Percentiles rank a stretch among this genome's conserved stretches.
Conservation (phyloP, 306 rosid species). For the Lablab purpureus region DNA sequence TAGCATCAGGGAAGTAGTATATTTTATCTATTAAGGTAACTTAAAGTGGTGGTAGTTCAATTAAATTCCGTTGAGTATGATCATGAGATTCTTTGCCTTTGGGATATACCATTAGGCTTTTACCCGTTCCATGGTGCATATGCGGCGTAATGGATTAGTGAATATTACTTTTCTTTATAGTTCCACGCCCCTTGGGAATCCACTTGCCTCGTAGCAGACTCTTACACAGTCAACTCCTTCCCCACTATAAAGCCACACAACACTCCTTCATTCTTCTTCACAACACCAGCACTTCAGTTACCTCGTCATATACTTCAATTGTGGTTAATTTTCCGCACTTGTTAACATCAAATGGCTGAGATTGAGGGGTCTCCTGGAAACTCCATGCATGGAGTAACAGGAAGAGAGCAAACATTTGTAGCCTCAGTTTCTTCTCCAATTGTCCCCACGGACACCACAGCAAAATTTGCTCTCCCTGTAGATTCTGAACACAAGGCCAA, state of each 20-base stretch:
- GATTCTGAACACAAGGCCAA: conserved; percentile 85
- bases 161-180: not conserved
- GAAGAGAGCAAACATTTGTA: conserved; percentile 69
- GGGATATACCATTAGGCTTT: conserved; percentile 58
- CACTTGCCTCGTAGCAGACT: conserved; percentile 35
- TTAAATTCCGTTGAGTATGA: not conserved
- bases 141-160: conserved; percentile 60
- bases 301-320: not conserved
- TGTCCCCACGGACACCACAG: conserved; percentile 73
- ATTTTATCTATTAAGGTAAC: not conserved
- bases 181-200: conserved; percentile 27
- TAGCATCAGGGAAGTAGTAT: not conserved
- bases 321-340: not conserved
- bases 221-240: conserved; percentile 56
- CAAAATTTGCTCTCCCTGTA: conserved; percentile 74
- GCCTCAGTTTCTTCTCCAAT: conserved; percentile 75
- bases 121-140: conserved; percentile 28
- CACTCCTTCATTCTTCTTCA: conserved; percentile 13
- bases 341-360: conserved; percentile 44
- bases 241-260: conserved; percentile 53
- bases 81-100: conserved; percentile 52
- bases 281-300: not conserved
- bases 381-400: conserved; percentile 97
- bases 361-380: conserved; percentile 78
- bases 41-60: not conserved